phyloP scores from a whole-genome alignment of 139 green algal genomes.

The Chlorella vulgaris region DNA sequence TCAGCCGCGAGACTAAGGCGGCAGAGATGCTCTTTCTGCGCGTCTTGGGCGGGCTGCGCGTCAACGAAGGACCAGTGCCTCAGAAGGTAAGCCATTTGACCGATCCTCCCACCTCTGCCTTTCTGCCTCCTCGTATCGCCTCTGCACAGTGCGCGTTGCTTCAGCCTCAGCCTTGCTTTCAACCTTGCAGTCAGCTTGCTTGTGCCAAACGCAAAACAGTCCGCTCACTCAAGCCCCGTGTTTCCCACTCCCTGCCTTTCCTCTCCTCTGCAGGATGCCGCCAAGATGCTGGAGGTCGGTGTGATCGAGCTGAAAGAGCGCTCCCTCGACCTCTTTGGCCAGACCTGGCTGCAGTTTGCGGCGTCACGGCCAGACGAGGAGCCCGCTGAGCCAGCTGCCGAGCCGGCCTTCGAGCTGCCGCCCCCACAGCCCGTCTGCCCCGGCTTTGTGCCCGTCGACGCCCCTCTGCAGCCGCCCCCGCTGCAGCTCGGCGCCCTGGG shows the following conservation, averaged over 20 bases:
- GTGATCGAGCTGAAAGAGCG: slow-evolving; percentile 3
- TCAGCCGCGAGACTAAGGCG: neutral
- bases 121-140: neutral
- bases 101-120: neutral
- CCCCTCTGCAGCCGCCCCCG: too few species aligned
- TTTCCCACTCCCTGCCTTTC: neutral
- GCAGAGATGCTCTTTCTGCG: slow-evolving; percentile 7
- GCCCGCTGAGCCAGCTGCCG: too few species aligned
- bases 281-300: neutral
- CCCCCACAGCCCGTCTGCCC: too few species aligned
- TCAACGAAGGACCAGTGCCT: neutral
- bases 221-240: neutral
- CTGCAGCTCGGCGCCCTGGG: too few species aligned
- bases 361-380: too few species aligned
- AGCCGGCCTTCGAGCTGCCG: too few species aligned
- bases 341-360: too few species aligned
- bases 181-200: neutral
- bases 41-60: slow-evolving; percentile 5
- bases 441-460: too few species aligned
- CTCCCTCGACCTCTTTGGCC: slow-evolving; percentile 1
- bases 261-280: neutral
- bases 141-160: neutral
- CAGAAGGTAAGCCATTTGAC: neutral
- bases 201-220: neutral
- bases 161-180: neutral